Evolutionary conservation across 495 filamentous ascomycete genomes (phyloP), one percentile per base, ranked within the genome.

Genomic region (Trichocladium antarcticum): DNA sequence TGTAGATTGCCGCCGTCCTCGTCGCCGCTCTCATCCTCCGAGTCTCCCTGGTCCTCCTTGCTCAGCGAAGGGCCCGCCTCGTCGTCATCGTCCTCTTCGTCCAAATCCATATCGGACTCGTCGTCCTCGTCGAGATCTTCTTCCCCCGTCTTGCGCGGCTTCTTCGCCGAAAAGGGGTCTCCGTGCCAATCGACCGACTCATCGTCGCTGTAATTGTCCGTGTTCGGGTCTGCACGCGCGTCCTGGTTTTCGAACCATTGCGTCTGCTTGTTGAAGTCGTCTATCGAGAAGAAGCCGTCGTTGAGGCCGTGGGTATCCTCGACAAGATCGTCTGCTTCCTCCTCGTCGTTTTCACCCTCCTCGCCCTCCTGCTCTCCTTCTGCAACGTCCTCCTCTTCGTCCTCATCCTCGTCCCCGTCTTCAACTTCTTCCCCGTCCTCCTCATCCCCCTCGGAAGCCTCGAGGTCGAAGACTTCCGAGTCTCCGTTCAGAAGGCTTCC

Each of bases 221-320:
- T 76, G 53, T 78, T 76, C 6, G 78, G 76, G 53, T 84, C 84
- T 5, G 62, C 75, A 24, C 70, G 65, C 10, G 72, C 73, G 68
- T 97, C 92, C 62, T 85, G 82, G 55, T 83, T 79, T 62, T 97
- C 93, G 28, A 93, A 75, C 49, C 81, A 77, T 57, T 94, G 85
- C 5, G 87, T 83, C 58, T 93, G 84, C 57, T 82, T 87, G 74
- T 98, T 98, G 75, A 98, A 98, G 43, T 95, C 82, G 51, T 97
- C 89, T 52, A 98, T 94, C 1, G 87, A 95, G 68, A 98, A 98
- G 68, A 98, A 98, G 4, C 88, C 92, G 59, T 98, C 92, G 61
- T 98, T 98, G 62, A 87, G 66, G 21, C 78, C 75, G 52, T 73
- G 60, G 29, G 74, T 70, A 42, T 77, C 74, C 45, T 75, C 68